Base-by-base conservation (phyloP, 352 stramenopile genomes). In the Peronospora destructor region DNA sequence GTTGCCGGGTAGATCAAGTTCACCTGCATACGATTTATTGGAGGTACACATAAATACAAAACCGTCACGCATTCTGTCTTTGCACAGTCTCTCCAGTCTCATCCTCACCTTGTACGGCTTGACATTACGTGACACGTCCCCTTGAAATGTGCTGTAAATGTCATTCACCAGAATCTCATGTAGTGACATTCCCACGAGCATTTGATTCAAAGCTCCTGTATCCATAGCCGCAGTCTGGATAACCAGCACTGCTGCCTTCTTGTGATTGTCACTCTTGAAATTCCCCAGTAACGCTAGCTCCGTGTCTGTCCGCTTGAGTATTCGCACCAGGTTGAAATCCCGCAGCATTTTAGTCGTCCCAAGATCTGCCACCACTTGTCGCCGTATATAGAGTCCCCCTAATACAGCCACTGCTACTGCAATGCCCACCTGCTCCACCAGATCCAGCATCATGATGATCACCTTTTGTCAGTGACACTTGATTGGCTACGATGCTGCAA, bases 1-100 rank as follows among this genome's bases (percentile, higher is more conserved):
- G 79, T 89, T 44, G 84, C 84, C 12, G 84, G 84, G 44, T 85
- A 81, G 34, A 94, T 92, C 47, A 94, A 53, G 32, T 87, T 90
- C 26, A 92, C 63, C 76, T 91, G 26, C 1, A 10, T 7, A 38
- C 11, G 42, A 44, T 29, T 5, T 11, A 19, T 28, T 6, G 1
- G 1, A 6, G 11, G 7, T 36, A 8, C 11, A 42, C 33, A 32
- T 16, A 29, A 38, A 21, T 4, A 11, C 29, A 48, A 30, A n/a
- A 4, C 10, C 12, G 26, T 45, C 34, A 47, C 5, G 21, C 7
- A 17, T 13, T 35, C 8, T 37, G 21, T n/a, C 4, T 6, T 11
- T 0, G 1, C 19, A 34, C 36, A 12, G 3, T n/a, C 8, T 16
- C 48, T 13, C 14, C 19, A 30, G n/a, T 6, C 9, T 33, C 23